A percentile compares a stretch with the other conserved stretches of the same genome.
phyloP scores from a whole-genome alignment of 139 green algal species.

The Desmodesmus armatus region DNA sequence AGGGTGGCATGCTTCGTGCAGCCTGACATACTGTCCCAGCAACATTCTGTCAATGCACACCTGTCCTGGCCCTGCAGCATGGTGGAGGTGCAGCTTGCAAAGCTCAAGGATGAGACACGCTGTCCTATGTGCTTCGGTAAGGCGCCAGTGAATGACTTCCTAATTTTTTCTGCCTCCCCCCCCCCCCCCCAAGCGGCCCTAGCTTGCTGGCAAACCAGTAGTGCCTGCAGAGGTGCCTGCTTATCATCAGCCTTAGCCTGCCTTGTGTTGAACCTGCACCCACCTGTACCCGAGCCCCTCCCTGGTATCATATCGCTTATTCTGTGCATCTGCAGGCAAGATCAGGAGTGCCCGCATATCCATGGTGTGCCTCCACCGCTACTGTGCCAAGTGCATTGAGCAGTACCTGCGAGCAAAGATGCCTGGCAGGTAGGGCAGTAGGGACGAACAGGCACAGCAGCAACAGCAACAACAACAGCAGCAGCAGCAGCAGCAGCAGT shows the following conservation, averaged over 20 bases:
- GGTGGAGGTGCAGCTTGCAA: slow-evolving; percentile 44
- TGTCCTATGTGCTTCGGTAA: slow-evolving; percentile 51
- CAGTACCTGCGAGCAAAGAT: slow-evolving; percentile 44
- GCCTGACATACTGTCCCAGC: no score
- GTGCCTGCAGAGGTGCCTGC: neutral
- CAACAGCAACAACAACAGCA: neutral
- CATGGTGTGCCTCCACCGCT: slow-evolving; percentile 49
- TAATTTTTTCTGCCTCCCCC: neutral
- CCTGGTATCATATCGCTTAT: neutral
- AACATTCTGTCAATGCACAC: no score
- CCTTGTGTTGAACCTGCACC: neutral
- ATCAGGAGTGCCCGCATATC: slow-evolving; percentile 35
- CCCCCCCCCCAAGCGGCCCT: neutral
- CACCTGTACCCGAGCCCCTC: neutral
- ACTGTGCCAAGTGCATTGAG: slow-evolving; percentile 48
- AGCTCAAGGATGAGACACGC: slow-evolving; percentile 47
- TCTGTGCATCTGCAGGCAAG: slow-evolving; percentile 23
- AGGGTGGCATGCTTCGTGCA: neutral
- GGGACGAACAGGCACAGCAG: neutral
- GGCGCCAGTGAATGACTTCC: neutral
- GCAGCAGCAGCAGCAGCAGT: neutral
- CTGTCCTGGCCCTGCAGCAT: neutral
- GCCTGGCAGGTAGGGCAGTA: slow-evolving; percentile 8
- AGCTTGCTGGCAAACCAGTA: neutral
- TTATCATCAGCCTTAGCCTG: neutral